A percentile compares a stretch with the other conserved stretches of the same genome.
phyloP scores from a whole-genome alignment of 805 yeast species.

The Schizosaccharomyces cryophilus region DNA sequence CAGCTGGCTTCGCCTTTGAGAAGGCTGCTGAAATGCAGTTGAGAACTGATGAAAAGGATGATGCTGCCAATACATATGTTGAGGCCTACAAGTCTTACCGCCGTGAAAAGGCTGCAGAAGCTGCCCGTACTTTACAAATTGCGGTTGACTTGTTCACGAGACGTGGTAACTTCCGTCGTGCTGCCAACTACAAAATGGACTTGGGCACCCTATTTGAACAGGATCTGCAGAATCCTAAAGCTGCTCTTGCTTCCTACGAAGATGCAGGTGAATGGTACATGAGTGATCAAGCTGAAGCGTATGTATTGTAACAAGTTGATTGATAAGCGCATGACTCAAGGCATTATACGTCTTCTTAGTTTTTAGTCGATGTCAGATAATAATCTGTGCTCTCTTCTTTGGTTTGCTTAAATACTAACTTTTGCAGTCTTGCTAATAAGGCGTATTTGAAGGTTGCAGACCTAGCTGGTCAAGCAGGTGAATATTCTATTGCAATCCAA shows the following conservation, averaged over 20 bases:
- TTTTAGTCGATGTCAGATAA: neutral
- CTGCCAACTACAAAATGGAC: constrained; percentile 82
- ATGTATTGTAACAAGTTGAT: constrained; percentile 2
- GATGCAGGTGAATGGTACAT: constrained; percentile 91
- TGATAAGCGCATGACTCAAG: neutral
- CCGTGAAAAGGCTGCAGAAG: constrained; percentile 42
- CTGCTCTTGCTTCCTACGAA: constrained; percentile 59
- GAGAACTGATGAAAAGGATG: constrained; percentile 57
- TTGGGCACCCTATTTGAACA: constrained; percentile 68
- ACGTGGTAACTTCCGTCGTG: constrained; percentile 87
- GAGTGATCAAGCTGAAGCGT: constrained; percentile 79
- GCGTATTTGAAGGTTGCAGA: constrained; percentile 79
- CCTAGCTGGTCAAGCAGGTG: constrained; percentile 49
- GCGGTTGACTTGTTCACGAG: constrained; percentile 69
- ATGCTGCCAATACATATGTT: constrained; percentile 68
- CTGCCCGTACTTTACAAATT: constrained; percentile 47
- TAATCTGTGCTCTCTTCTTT: neutral
- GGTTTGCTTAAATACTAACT: neutral
- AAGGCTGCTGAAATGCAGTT: constrained; percentile 64
- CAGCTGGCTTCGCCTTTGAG: constrained; percentile 66
- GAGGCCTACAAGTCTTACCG: constrained; percentile 80
- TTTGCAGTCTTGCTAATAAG: constrained; percentile 38
- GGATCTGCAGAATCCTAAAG: constrained; percentile 36
- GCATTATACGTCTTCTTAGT: neutral
- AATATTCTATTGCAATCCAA: constrained; percentile 50